A percentile compares a stretch with the other conserved stretches of the same genome.
Evolutionary conservation across 139 green algal genomes (phyloP).

Genomic region (Bryopsis sp.): DNA sequence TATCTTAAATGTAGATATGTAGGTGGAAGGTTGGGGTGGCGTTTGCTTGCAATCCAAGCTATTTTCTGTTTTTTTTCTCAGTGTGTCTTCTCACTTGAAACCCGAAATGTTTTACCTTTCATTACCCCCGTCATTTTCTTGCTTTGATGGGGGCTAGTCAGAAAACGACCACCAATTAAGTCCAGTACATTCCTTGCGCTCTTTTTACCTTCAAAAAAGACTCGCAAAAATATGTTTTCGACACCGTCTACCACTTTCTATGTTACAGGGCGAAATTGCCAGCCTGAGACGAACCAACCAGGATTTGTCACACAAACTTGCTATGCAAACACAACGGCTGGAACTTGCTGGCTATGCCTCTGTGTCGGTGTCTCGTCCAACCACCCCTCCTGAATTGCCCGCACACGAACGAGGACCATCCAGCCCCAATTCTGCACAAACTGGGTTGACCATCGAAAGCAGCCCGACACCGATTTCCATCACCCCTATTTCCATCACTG

Average conservation of each 20-base stretch:
- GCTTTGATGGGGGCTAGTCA: background rate
- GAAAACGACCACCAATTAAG: background rate
- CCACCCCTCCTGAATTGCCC: too few relatives aligned
- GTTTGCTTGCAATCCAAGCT: background rate
- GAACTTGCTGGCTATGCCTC: background rate
- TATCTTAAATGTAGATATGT: background rate
- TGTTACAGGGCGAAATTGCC: background rate
- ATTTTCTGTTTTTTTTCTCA: background rate
- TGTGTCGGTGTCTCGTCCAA: background rate
- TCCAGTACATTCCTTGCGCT: background rate
- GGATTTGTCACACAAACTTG: background rate
- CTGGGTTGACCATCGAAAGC: too few relatives aligned
- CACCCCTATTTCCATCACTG: too few relatives aligned
- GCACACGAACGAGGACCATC: background rate
- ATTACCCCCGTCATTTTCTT: background rate
- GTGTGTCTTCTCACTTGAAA: background rate
- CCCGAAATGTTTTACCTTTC: background rate
- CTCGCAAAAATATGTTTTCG: background rate
- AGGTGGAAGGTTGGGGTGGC: too few relatives aligned
- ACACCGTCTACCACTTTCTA: background rate
- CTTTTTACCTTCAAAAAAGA: background rate
- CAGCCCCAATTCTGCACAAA: too few relatives aligned
- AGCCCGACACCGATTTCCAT: too few relatives aligned
- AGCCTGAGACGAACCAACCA: background rate
- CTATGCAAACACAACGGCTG: background rate